Evolutionary conservation across 345 rosid genomes (phyloP), one percentile per base, ranked within the genome.

Genomic region (Conringia planisiliqua): DNA sequence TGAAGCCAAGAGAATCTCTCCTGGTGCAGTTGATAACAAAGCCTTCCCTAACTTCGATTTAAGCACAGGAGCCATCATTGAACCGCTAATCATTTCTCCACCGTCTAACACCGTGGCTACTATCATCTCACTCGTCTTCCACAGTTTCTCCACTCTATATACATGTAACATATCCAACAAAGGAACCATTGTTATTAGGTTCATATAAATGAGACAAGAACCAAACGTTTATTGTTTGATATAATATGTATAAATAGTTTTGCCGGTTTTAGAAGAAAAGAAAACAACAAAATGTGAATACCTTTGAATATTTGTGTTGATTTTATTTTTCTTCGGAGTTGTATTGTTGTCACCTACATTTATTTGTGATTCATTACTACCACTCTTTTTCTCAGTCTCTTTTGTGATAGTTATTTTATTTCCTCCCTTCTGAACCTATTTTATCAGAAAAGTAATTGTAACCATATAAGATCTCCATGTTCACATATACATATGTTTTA

Each of bases 291-390:
- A 13, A 6, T 26, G 22, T 69, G 20, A 18, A n/a, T 85, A 92
- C 97, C 93, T 88, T 83, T 86, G 86, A 40, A 89, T 43, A 83
- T 78, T 86, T 81, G 78, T 82, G 77, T 85, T 89, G 82, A 80
- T 70, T 69, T 77, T 82, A 38, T 56, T 86, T 68, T 82, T 84
- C 73, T 81, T 76, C 20, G 64, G 43, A 82, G 85, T 55, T 30
- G 12, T 67, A 61, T 52, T 74, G 44, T 75, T 77, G 27, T 80
- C 79, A 70, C 67, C 61, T 18, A 54, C 61, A 68, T 73, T 72
- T 33, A 33, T 72, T 30, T 72, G 29, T 24, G 59, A 62, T 62
- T 29, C 29, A 17, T 35, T 66, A 60, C 81, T 66, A 60, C 81
- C 76, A 52, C 67, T 81, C 70, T 78, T 82, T 57, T 80, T 79